phyloP scores from a whole-genome alignment of 768 basidiomycete genomes.

The Suillus cothurnatus region DNA sequence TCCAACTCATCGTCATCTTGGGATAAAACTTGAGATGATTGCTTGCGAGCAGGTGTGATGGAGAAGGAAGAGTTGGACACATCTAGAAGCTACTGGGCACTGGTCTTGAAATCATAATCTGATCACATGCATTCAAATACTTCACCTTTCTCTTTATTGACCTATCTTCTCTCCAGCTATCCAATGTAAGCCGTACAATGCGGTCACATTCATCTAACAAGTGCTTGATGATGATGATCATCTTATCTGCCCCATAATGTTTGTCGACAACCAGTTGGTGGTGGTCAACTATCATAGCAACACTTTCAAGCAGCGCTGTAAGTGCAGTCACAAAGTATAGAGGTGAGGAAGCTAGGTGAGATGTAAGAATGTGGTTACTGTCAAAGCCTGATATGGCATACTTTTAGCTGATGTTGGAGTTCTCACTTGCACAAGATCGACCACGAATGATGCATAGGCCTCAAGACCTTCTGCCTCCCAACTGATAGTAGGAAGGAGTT shows the following conservation, averaged over 20 bases:
- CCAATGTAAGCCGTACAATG: slow-evolving; percentile 72
- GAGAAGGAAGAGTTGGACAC: slow-evolving; percentile 43
- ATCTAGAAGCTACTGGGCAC: slow-evolving; percentile 47
- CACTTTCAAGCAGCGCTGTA: slow-evolving; percentile 91
- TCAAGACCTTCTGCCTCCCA: slow-evolving; percentile 92
- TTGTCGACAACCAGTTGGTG: slow-evolving; percentile 98
- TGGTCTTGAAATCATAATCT: neutral
- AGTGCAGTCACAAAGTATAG: slow-evolving; percentile 88
- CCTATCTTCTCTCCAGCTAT: slow-evolving; percentile 92
- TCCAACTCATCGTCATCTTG: slow-evolving; percentile 68
- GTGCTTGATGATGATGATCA: slow-evolving; percentile 74
- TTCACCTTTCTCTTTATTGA: slow-evolving; percentile 76
- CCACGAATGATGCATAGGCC: slow-evolving; percentile 91
- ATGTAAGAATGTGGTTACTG: slow-evolving; percentile 6
- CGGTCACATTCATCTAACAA: slow-evolving; percentile 87
- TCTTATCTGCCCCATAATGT: slow-evolving; percentile 91
- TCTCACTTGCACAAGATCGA: slow-evolving; percentile 82
- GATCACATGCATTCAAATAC: neutral
- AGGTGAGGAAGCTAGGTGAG: slow-evolving; percentile 77
- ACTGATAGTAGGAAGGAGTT: slow-evolving; percentile 93
- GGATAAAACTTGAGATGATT: slow-evolving; percentile 29
- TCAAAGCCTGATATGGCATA: slow-evolving; percentile 31
- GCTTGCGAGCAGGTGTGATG: slow-evolving; percentile 32
- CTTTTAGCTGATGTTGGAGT: slow-evolving; percentile 83
- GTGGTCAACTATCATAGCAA: slow-evolving; percentile 95